These are phyloP conservation scores for Ceratocystis harringtonii DNA, from an alignment of 2,329 filamentous ascomycete genomes.

Conservation along the genomic window DNA sequence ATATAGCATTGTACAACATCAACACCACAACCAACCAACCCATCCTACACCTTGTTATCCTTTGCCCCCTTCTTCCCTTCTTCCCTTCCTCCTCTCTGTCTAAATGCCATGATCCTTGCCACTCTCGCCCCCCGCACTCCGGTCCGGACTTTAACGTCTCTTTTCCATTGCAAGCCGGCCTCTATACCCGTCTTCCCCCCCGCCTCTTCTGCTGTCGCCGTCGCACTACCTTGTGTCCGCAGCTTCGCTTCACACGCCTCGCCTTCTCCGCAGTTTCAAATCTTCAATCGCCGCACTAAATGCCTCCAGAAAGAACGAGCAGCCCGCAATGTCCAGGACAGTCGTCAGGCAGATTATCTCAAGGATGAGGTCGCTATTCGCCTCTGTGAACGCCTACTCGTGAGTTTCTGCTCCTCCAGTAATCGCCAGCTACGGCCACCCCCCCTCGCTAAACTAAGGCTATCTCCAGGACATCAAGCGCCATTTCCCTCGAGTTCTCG, in stretches of 20 bases:
- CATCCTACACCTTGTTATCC: background rate
- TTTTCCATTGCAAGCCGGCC: background rate
- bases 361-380: conserved; percentile 81
- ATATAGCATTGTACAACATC: background rate
- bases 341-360: conserved; percentile 76
- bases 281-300: conserved; percentile 83
- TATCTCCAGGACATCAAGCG: conserved; percentile 70
- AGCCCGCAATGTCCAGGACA: conserved; percentile 51
- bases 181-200: background rate
- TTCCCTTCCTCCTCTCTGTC: background rate
- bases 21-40: background rate
- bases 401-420: conserved; percentile 25
- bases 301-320: conserved; percentile 84
- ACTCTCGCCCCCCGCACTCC: background rate
- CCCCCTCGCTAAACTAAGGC: background rate
- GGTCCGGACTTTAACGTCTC: background rate
- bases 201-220: background rate
- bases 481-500: conserved; percentile 66
- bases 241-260: conserved; percentile 13
- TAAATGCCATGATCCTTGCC: conserved; percentile 7
- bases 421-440: background rate
- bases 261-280: conserved; percentile 44
- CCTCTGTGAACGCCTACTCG: conserved; percentile 71
- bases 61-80: background rate
- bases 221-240: background rate